Conservation (phyloP, 768 basidiomycete species). For the Leccinum sublutescens region DNA sequence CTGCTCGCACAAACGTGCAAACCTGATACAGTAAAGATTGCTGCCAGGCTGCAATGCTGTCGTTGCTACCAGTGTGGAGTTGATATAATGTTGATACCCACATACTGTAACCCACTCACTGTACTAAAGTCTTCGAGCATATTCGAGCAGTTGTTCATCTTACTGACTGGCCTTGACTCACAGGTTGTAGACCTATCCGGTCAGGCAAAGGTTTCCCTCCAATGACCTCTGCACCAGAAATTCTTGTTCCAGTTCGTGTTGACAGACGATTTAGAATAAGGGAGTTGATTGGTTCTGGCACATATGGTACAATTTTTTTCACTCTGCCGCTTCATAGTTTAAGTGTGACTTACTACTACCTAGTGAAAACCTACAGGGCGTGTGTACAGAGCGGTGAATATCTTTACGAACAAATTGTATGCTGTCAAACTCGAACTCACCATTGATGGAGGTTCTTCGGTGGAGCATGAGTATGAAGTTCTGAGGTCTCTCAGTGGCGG, state of each 20-base stretch:
- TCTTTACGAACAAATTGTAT: not conserved
- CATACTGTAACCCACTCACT: too few species aligned
- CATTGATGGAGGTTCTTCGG: not conserved
- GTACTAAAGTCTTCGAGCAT: too few species aligned
- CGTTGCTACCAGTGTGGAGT: not conserved
- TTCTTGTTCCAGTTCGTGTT: not conserved
- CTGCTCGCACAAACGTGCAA: not conserved
- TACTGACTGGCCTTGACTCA: not conserved
- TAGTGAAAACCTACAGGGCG: not conserved
- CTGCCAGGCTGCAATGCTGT: not conserved
- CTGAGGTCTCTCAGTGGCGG: not conserved
- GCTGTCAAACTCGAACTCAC: not conserved
- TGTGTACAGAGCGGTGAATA: not conserved
- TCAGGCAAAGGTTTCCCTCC: not conserved
- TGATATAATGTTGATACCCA: too few species aligned
- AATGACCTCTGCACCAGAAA: not conserved
- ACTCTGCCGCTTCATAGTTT: not conserved
- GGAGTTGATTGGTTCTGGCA: not conserved
- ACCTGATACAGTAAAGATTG: not conserved
- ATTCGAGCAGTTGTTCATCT: not conserved
- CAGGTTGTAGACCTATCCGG: too few species aligned
- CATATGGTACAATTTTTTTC: not conserved
- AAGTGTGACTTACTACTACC: not conserved
- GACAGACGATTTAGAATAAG: not conserved
- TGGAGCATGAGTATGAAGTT: not conserved